Evolutionary conservation across 768 basidiomycete genomes (phyloP).

Genomic region (Glaciozyma martinii): DNA sequence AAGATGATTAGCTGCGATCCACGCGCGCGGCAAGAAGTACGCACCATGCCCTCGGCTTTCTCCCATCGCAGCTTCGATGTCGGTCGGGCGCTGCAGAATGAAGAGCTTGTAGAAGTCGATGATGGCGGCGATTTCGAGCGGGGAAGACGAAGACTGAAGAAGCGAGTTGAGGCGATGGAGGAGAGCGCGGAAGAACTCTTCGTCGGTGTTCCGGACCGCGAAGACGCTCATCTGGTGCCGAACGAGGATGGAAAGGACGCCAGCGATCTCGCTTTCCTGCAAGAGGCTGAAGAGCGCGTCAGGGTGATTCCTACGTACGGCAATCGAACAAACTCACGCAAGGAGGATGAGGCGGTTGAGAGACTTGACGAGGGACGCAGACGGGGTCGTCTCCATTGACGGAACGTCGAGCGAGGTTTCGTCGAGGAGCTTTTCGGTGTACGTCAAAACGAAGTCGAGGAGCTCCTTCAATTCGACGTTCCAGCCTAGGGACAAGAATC

Average conservation of each 20-base stretch:
- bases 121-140: not conserved
- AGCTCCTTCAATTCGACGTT: not conserved
- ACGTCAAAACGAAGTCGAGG: not conserved
- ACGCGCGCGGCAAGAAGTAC: not conserved
- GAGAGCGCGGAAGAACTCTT: not conserved
- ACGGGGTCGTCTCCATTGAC: not conserved
- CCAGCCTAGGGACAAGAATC: slow-evolving; percentile 1
- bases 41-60: not conserved
- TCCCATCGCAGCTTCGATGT: not conserved
- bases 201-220: not conserved
- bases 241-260: not conserved
- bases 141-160: not conserved
- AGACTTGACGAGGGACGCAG: not conserved
- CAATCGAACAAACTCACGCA: not conserved
- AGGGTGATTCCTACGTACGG: not conserved
- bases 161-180: not conserved
- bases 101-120: slow-evolving; percentile 1
- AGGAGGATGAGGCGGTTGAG: not conserved
- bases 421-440: slow-evolving; percentile 11
- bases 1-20: not conserved
- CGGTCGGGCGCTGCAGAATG: slow-evolving; percentile 1
- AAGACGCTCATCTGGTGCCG: slow-evolving; percentile 10
- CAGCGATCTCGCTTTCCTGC: not conserved
- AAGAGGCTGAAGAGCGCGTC: not conserved
- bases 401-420: not conserved